Evolutionary conservation across 176 grass and related monocot species (phyloP), one percentile per base, ranked within the genome.

Genomic region (Juncus effusus): DNA sequence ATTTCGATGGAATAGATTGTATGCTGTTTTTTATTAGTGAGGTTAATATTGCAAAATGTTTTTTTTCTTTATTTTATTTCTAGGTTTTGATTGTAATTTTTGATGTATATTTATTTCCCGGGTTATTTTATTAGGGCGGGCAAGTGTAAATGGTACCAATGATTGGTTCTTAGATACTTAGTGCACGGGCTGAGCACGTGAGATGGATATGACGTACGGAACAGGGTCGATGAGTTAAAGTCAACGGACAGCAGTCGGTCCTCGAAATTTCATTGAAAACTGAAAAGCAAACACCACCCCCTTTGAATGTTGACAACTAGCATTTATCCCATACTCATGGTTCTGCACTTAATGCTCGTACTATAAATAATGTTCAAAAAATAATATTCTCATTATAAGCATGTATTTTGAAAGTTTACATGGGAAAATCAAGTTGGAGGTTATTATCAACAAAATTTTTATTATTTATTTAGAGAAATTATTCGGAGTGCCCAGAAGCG

Each of bases 61-160:
- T n/a, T n/a, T n/a, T n/a, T n/a, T n/a, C 14, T 55, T 56, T 56
- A 55, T 70, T 70, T 11, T 38, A 51, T 10, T 56, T 54, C n/a
- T 69, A 70, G 66, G 66, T 56, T 40, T 36, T 56, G 36, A 10
- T 40, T 70, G 41, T 56, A 70, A 45, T 55, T 55, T 7, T 56
- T 55, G 66, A 38, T 70, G 35, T 1, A 13, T 70, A 55, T 14
- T 69, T 39, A 51, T 69, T 54, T 12, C 8, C 35, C 15, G 47
- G 10, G 28, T n/a, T n/a, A n/a, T n/a, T n/a, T n/a, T n/a, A n/a
- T n/a, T n/a, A n/a, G n/a, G n/a, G n/a, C n/a, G n/a, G n/a, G n/a
- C n/a, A n/a, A n/a, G 19, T 28, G 19, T 28, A 28, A 28, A 28
- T 28, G 19, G 19, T 28, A 28, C 1, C 19, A 28, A 28, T 28